Percentiles rank a stretch among this genome's conserved stretches.
These are phyloP conservation scores for Trypanosoma lewisi DNA, from an alignment of 208 protist genomes.

Conservation along the genomic window DNA sequence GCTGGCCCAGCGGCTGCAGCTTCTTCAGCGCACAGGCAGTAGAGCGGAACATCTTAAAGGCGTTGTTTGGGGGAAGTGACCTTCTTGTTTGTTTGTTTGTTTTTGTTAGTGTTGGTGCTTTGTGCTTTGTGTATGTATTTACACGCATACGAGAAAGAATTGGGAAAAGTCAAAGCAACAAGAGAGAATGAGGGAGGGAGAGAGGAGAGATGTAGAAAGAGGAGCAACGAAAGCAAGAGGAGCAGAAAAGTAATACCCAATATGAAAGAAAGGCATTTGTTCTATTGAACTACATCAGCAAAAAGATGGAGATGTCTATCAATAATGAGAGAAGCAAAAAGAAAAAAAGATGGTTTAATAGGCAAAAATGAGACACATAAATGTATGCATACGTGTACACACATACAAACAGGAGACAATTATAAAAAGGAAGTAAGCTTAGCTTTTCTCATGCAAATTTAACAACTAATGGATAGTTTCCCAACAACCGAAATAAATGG, in stretches of 20 bases:
- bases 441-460: neutral
- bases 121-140: too few species aligned
- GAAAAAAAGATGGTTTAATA: too few species aligned
- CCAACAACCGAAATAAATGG: slow-evolving; percentile 44
- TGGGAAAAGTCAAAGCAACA: too few species aligned
- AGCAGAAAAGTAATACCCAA: too few species aligned
- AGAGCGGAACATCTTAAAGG: slow-evolving; percentile 68
- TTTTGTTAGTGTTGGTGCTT: too few species aligned
- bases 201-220: too few species aligned
- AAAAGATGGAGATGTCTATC: neutral
- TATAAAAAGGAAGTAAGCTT: neutral
- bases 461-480: slow-evolving; percentile 26
- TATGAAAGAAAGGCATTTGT: too few species aligned
- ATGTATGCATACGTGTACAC: neutral
- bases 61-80: neutral
- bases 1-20: slow-evolving; percentile 88
- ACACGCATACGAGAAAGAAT: too few species aligned
- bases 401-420: slow-evolving; percentile 4
- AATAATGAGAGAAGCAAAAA: neutral
- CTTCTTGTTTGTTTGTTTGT: neutral
- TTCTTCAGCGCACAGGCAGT: slow-evolving; percentile 75
- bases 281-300: neutral
- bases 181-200: too few species aligned
- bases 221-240: too few species aligned
- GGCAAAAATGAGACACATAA: neutral